Conservation (phyloP, 306 rosid species). For the Adenanthera pavonina region DNA sequence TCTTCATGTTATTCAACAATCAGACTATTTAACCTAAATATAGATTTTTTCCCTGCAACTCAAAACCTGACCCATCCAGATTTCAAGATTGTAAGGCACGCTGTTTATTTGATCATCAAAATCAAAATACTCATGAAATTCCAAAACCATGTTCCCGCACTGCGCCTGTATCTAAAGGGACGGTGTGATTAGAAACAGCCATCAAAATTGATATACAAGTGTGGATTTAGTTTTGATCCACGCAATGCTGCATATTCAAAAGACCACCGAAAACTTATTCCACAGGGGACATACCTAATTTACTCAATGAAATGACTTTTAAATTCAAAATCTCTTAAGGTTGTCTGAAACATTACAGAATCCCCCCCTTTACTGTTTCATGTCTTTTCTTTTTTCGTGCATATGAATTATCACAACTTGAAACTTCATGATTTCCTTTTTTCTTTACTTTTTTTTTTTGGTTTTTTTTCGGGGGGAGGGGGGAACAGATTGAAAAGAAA, state of each 20-base stretch:
- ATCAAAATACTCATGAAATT: neutral
- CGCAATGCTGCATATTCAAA: neutral
- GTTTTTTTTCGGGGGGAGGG: neutral
- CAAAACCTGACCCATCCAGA: slow-evolving; percentile 11
- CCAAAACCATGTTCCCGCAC: neutral
- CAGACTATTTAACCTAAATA: slow-evolving; percentile 1
- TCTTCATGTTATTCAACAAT: neutral
- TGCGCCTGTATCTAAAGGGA: neutral
- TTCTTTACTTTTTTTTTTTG: no score
- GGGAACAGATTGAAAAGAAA: neutral
- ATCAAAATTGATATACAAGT: neutral
- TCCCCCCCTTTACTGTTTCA: neutral
- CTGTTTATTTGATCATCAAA: neutral
- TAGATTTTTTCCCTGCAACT: neutral
- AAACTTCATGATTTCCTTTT: neutral
- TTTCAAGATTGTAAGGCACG: neutral
- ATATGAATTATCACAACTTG: neutral
- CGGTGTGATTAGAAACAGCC: neutral
- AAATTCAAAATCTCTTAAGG: neutral
- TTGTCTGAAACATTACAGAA: neutral
- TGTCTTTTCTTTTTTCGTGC: neutral
- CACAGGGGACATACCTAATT: neutral
- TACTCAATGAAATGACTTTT: neutral
- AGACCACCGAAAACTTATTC: neutral
- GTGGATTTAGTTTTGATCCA: neutral